Evolutionary conservation across 495 filamentous ascomycete genomes (phyloP), one percentile per base, ranked within the genome.

Genomic region (Penicillium argentinense): DNA sequence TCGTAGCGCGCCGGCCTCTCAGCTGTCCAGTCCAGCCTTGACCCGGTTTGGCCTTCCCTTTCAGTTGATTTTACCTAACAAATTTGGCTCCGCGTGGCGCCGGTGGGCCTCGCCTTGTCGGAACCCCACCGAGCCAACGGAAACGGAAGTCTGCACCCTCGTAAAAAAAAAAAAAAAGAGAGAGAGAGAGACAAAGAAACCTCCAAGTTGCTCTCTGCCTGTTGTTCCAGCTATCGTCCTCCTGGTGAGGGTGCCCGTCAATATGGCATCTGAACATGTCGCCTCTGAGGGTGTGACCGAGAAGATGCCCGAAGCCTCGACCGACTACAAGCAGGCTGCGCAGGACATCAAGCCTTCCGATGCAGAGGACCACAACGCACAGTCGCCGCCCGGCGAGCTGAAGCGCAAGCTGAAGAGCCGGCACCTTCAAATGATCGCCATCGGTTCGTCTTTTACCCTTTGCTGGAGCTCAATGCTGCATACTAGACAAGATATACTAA

Each of bases 361-460:
- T 45, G 36, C 51, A 7, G 60, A 63, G 60, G 46, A 57, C 33
- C 30, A 57, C 17, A 22, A 24, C 7, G 16, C 30, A 4, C 25
- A 38, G 14, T 50, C 56, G 6, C 44, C 45, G 11, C 46, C 57
- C 0, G 45, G 51, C 6, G 53, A 68, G 39, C 49, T 69, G 39
- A 67, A 82, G 57, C 74, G 83, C 25, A 78, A 79, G 40, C 64
- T 87, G 34, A 84, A 85, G 60, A 81, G 77, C 13, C 71, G 83
- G 18, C 83, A 87, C 62, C 53, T 86, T 11, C 76, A 76, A 54
- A 85, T 87, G 81, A 86, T 87, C 67, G 83, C 82, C 4, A 76
- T 85, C 12, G 82, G 82, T 68, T 43, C 25, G 63, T 14, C 16
- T 13, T 11, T n/a, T 38, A 25, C 75, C 1, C 80, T 5, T 51